Base-by-base conservation (phyloP, 1,284 basidiomycete genomes). In the Rhodotorula sp. region DNA sequence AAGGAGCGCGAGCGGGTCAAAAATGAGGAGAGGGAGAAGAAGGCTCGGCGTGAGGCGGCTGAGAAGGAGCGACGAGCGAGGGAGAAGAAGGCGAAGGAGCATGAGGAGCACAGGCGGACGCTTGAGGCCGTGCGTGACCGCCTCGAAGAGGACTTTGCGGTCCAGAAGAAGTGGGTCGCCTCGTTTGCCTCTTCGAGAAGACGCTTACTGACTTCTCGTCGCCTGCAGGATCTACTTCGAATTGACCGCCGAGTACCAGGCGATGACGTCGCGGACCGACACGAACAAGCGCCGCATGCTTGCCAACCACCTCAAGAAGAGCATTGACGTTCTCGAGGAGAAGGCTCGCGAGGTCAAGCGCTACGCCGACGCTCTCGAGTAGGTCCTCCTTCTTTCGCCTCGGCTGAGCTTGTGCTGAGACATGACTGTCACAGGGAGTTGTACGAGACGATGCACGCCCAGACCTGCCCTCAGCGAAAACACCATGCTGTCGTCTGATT, bases 191-290 rank as follows among this genome's bases (percentile, higher is more conserved):
- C 30, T 61, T 2, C 37, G 31, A 26, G 59, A 5, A 16, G 6
- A 9, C 18, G 15, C 2, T 5, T 46, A 2, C 26, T 31, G n/a
- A 52, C 16, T 24, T 4, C 61, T 20, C 31, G 11, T 26, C 11
- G 51, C 18, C 24, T 13, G 20, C 76, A 94, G 92, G 71, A 87
- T 95, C 65, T 96, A 94, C 75, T 82, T 88, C 62, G 90, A 92
- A 78, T 83, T 95, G 47, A 88, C 93, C 0, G 91, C 94, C 68
- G 89, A 94, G 81, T 96, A 95, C 81, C 91, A 88, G 79, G 81
- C 86, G 13, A 89, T 95, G 84, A 90, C 93, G 77, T 87, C 91
- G 3, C 87, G 87, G 2, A 89, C 88, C 8, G 88, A 92, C 2
- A 63, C 71, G 76, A 84, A 84, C 26, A 91, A 90, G 78, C 84